Evolutionary conservation across 176 grass and related monocot species (phyloP), one percentile per base, ranked within the genome.

Genomic region (Oryza meridionalis): DNA sequence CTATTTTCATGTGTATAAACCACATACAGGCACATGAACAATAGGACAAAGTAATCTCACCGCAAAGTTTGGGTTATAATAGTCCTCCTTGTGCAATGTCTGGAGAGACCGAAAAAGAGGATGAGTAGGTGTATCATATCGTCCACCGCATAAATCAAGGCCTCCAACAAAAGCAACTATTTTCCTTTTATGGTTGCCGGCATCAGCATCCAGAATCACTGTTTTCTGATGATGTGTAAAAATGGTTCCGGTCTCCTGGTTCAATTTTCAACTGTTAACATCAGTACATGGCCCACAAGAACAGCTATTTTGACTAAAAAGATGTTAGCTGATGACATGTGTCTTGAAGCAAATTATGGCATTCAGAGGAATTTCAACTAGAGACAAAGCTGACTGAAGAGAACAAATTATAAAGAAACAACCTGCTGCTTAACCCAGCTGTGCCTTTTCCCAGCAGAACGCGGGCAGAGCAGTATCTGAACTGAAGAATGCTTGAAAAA

Each of bases 191-290:
- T 87, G 25, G 76, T 87, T 66, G 11, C 89, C 93, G 22, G 89
- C 96, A 77, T 95, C 89, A 69, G 77, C 88, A 80, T 95, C 96
- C 40, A 98, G 69, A n/a, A 98, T 81, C 80, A 98, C 87, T 15
- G 93, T 94, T 83, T 98, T 98, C 89, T 95, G 96, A 83, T 98
- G 96, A 45, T 95, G 96, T 43, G 96, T 95, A 21, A 95, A 98
- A 76, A 95, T 95, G 27, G 91, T 90, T 72, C 91, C 96, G 25
- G 96, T 95, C 89, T 98, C 96, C 96, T 98, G 91, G 70, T 81
- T 65, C 70, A 73, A 35, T 69, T 26, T 35, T 0, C 58, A 31
- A 25, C 24, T 53, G 31, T 14, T 59, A 73, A 11, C 78, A 49
- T 70, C n/a, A 85, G 72, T 45, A 61, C 72, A 51, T 69, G 25